A percentile compares a stretch with the other conserved stretches of the same genome.
phyloP scores from a whole-genome alignment of 306 rosid genomes.

The Pueraria montana region DNA sequence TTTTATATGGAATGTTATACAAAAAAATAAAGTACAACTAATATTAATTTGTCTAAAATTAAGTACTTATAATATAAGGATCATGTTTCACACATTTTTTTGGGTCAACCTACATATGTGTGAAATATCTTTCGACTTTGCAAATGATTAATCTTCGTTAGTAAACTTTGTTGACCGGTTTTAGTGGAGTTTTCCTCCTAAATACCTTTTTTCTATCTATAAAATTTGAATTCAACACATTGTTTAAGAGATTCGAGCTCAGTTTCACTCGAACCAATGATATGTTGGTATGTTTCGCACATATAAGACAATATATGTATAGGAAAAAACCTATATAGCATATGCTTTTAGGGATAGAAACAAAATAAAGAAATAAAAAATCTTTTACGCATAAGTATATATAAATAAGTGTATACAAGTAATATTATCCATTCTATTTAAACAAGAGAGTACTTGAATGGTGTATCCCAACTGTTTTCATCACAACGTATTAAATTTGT shows the following conservation, averaged over 20 bases:
- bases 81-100: not conserved
- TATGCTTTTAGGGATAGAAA: not conserved
- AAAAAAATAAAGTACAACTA: not conserved
- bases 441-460: not conserved
- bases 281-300: no score
- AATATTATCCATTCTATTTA: not conserved
- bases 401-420: not conserved
- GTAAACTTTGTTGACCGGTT: no score
- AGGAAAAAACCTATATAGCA: not conserved
- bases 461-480: slow-evolving; percentile 17
- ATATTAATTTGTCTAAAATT: not conserved
- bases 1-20: not conserved
- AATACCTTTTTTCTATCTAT: no score
- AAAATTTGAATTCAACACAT: no score
- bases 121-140: no score
- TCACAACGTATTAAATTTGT: not conserved
- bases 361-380: not conserved
- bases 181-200: no score
- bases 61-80: not conserved
- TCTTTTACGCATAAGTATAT: no score
- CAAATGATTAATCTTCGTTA: no score
- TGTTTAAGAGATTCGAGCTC: no score
- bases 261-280: no score
- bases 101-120: no score
- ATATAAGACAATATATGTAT: not conserved